Conservation (phyloP, 2,329 filamentous ascomycete genomes). For the Aspergillus versicolor region DNA sequence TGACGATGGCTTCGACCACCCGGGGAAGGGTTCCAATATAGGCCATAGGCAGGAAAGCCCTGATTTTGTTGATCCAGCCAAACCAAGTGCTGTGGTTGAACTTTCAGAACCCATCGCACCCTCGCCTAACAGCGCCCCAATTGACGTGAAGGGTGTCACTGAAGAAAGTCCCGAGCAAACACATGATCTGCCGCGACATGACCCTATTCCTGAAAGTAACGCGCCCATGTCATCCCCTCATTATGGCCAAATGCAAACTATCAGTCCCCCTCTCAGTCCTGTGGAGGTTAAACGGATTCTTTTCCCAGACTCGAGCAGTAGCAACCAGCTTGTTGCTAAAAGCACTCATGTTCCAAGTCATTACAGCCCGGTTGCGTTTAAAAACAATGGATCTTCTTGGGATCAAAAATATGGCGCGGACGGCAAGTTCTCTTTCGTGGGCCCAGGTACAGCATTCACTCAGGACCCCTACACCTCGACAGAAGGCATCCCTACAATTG, state of each 20-base stretch:
- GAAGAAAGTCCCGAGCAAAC: slow-evolving; percentile 1
- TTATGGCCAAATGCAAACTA: slow-evolving; percentile 25
- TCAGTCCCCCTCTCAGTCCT: slow-evolving; percentile 43
- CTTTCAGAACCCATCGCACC: slow-evolving; percentile 9
- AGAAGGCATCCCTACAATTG: slow-evolving; percentile 39
- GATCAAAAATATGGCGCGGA: slow-evolving; percentile 54
- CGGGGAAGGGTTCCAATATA: slow-evolving; percentile 17
- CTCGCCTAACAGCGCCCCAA: not conserved
- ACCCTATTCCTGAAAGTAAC: slow-evolving; percentile 6
- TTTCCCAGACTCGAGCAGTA: slow-evolving; percentile 29
- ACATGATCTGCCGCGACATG: slow-evolving; percentile 2
- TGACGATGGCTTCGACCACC: slow-evolving; percentile 43
- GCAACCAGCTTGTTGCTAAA: slow-evolving; percentile 7
- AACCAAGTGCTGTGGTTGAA: slow-evolving; percentile 14
- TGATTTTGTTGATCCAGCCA: slow-evolving; percentile 14
- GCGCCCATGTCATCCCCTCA: slow-evolving; percentile 13
- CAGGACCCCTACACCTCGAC: slow-evolving; percentile 10
- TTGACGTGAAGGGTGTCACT: not conserved
- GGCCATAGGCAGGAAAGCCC: slow-evolving; percentile 16
- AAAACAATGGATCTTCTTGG: slow-evolving; percentile 46
- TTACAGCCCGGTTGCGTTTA: slow-evolving; percentile 55
- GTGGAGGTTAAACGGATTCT: slow-evolving; percentile 47
- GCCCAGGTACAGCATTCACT: slow-evolving; percentile 7
- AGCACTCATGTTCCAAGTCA: slow-evolving; percentile 38
- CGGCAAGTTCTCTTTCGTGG: slow-evolving; percentile 47